These are phyloP conservation scores for Leccinum pellstonianum DNA, from an alignment of 768 basidiomycete genomes.

Conservation along the genomic window DNA sequence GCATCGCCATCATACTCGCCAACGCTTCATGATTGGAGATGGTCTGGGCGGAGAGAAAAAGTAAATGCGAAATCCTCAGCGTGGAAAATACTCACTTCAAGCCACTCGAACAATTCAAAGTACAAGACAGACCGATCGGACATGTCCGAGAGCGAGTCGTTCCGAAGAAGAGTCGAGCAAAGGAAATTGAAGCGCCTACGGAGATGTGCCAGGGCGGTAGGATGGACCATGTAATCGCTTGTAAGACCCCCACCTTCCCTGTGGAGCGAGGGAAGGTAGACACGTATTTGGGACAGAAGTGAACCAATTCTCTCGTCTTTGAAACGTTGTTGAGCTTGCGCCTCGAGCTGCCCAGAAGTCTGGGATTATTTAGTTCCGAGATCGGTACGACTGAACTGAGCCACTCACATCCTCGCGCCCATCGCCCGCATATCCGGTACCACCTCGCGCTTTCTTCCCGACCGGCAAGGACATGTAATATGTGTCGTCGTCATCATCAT, in stretches of 20 bases:
- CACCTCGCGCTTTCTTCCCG: conserved; percentile 72
- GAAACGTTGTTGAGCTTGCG: conserved; percentile 63
- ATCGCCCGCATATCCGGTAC: conserved; percentile 86
- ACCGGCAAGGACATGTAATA: conserved; percentile 41
- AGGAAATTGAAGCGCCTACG: conserved; percentile 88
- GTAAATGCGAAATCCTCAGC: not conserved
- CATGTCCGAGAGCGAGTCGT: conserved; percentile 94
- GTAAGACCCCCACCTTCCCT: conserved; percentile 73
- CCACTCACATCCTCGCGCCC: conserved; percentile 78
- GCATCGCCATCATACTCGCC: conserved; percentile 96
- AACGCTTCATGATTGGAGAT: conserved; percentile 92
- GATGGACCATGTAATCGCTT: conserved; percentile 91
- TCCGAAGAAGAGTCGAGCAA: conserved; percentile 80
- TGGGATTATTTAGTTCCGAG: conserved; percentile 30
- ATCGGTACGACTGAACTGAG: not conserved
- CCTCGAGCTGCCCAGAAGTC: conserved; percentile 81
- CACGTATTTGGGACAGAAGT: conserved; percentile 69
- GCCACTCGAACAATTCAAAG: conserved; percentile 88
- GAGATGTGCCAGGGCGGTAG: conserved; percentile 88
- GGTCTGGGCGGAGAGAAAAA: conserved; percentile 49
- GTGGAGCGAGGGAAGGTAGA: conserved; percentile 79
- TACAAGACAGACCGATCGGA: conserved; percentile 83
- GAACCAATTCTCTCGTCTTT: conserved; percentile 75
- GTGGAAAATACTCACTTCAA: conserved; percentile 57
- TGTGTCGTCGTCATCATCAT: conserved; percentile 55